phyloP scores from a whole-genome alignment of 1,284 basidiomycete genomes.

The Athelia sp. region DNA sequence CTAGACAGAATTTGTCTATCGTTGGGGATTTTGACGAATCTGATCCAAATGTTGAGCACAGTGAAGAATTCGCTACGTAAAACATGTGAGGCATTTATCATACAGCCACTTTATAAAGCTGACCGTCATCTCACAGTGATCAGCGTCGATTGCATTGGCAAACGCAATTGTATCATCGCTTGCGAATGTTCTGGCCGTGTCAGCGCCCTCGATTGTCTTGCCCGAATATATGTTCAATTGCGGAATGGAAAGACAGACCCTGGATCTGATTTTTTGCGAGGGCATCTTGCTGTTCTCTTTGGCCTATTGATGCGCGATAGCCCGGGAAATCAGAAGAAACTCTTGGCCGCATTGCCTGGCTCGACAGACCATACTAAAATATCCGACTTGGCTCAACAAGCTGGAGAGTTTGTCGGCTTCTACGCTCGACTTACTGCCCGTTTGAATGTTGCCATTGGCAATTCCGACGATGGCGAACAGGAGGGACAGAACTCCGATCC shows the following conservation, averaged over 20 bases:
- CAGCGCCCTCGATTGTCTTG: conserved; percentile 43
- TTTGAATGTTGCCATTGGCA: conserved; percentile 21
- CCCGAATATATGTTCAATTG: conserved; percentile 34
- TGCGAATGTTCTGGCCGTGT: conserved; percentile 44
- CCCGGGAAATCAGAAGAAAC: conserved; percentile 34
- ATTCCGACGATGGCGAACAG: conserved; percentile 17
- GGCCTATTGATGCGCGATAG: conserved; percentile 59
- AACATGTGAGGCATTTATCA: conserved; percentile 34
- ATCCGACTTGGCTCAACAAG: conserved; percentile 43
- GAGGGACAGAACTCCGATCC: conserved; percentile 13
- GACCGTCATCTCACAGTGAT: conserved; percentile 27
- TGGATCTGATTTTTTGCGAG: conserved; percentile 45
- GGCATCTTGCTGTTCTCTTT: conserved; percentile 67
- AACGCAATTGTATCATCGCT: conserved; percentile 37
- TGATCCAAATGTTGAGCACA: conserved; percentile 53
- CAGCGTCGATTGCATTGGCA: conserved; percentile 42
- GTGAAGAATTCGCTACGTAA: conserved; percentile 39
- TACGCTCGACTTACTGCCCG: conserved; percentile 33
- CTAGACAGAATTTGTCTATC: conserved; percentile 67
- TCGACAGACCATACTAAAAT: conserved; percentile 31
- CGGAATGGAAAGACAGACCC: conserved; percentile 14
- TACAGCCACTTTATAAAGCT: background rate
- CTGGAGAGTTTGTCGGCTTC: conserved; percentile 52
- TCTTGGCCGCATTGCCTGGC: conserved; percentile 41
- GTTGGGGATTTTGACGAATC: conserved; percentile 66